Base-by-base conservation (phyloP, 306 rosid species). In the Fragaria iinumae region DNA sequence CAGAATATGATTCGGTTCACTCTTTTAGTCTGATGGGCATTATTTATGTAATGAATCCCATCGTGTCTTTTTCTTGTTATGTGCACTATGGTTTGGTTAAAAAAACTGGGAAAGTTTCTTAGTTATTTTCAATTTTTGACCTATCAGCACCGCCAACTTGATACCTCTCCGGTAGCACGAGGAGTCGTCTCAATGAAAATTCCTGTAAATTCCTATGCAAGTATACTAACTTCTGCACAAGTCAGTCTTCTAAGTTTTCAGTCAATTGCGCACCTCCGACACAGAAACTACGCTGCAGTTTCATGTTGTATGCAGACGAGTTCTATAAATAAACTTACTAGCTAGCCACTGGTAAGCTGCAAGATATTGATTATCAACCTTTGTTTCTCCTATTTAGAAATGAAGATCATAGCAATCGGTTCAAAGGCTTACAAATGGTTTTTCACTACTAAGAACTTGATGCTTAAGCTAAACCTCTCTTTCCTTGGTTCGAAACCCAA, bases 401-500 rank as follows among this genome's bases (percentile, higher is more conserved):
- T 36, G 76, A 21, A 55, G 41, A 72, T 55, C 50, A 36, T 18
- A 6, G 66, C 18, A 60, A 27, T 11, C 11, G 38, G 66, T 25
- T 25, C 66, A 4, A 56, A 56, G 62, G 29, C 62, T 3, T 71
- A 76, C 74, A 83, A 78, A 59, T 55, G 83, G 88, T 75, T 80
- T 32, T 32, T 50, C 25, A 18, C 14, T 5, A 21, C 36, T 38
- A 21, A 36, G 39, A 73, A 53, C 41, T 13, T 14, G 18, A 5
- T 14, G 36, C 75, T 78, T 78, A 86, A 69, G 55, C 41, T 83
- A 17, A 14, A 21, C 76, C 78, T 70, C 67, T 78, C 83, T 32
- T 66, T 80, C 77, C 34, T 78, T 59, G 38, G 39, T 66, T 27
- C 73, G 43, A 68, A 63, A 49, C 50, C 85, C 67, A 75, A 52